phyloP scores from a whole-genome alignment of 257 asterid species.

The Gentiana straminea region DNA sequence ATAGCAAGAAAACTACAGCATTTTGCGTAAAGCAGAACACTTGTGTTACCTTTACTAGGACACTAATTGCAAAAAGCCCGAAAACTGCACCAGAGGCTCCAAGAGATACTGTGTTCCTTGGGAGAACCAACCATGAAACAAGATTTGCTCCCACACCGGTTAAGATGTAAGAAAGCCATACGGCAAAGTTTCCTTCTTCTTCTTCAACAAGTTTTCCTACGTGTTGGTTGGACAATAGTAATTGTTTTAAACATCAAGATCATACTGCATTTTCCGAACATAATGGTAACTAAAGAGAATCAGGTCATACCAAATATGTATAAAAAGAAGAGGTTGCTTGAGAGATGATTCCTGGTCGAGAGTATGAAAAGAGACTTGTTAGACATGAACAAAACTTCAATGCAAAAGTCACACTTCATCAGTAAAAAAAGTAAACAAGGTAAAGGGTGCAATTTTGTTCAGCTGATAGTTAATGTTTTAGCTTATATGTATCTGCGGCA shows the following conservation, averaged over 20 bases:
- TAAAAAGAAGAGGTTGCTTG: slow-evolving; percentile 95
- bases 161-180: slow-evolving; percentile 86
- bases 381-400: slow-evolving; percentile 1
- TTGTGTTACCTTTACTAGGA: slow-evolving; percentile 64
- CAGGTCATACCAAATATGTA: slow-evolving; percentile 76
- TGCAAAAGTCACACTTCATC: background rate
- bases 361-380: background rate
- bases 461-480: background rate
- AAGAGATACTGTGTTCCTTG: slow-evolving; percentile 85
- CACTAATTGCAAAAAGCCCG: slow-evolving; percentile 91
- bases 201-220: slow-evolving; percentile 95
- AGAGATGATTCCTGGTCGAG: slow-evolving; percentile 70
- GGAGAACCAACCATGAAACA: slow-evolving; percentile 89
- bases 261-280: background rate
- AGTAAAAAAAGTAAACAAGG: background rate
- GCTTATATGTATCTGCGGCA: background rate
- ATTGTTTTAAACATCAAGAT: background rate
- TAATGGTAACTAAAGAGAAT: slow-evolving; percentile 9
- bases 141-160: slow-evolving; percentile 97
- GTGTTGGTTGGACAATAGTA: slow-evolving; percentile 5
- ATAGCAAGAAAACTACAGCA: background rate
- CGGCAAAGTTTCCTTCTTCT: slow-evolving; percentile 90
- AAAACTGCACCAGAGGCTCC: slow-evolving; percentile 99
- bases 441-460: background rate
- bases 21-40: background rate